Percentiles rank a stretch among this genome's conserved stretches.
Evolutionary conservation across 163 green algal species (phyloP).

Genomic region (Chloroidium sp.): DNA sequence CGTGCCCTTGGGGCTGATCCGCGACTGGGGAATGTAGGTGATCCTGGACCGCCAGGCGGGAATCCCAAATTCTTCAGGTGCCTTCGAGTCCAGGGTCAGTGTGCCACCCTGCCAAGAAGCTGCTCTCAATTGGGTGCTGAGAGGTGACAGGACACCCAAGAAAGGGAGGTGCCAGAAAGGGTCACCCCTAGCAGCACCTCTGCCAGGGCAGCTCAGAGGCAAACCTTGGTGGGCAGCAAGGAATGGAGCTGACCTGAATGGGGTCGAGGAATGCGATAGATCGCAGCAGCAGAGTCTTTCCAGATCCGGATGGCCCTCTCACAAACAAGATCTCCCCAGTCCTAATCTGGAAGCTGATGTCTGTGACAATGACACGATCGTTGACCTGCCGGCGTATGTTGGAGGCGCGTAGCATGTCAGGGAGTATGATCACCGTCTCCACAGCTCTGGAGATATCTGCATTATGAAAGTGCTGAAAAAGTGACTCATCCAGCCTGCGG

Average conservation of each 20-base stretch:
- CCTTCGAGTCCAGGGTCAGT: slow-evolving; percentile 40
- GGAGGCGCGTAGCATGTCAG: too few relatives aligned
- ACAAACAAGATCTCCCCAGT: slow-evolving; percentile 69
- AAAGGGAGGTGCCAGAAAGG: too few relatives aligned
- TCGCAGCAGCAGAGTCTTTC: slow-evolving; percentile 75
- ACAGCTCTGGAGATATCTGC: too few relatives aligned
- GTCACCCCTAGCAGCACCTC: too few relatives aligned
- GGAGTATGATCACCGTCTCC: too few relatives aligned
- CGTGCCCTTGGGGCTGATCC: slow-evolving; percentile 56
- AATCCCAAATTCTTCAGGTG: slow-evolving; percentile 46
- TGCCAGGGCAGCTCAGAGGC: too few relatives aligned
- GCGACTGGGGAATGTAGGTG: slow-evolving; percentile 59
- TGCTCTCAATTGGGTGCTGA: background rate
- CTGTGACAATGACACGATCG: slow-evolving; percentile 23
- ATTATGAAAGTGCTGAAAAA: too few relatives aligned
- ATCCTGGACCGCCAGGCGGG: slow-evolving; percentile 42
- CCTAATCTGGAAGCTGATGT: slow-evolving; percentile 44
- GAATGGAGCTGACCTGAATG: slow-evolving; percentile 26
- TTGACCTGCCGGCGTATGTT: too few relatives aligned
- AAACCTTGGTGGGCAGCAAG: too few relatives aligned
- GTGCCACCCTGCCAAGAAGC: slow-evolving; percentile 33
- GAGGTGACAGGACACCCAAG: background rate
- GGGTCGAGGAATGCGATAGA: slow-evolving; percentile 59
- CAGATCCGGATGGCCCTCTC: slow-evolving; percentile 56
- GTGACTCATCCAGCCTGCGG: too few relatives aligned